A percentile compares a stretch with the other conserved stretches of the same genome.
Evolutionary conservation across 495 filamentous ascomycete genomes (phyloP).

Genomic region (Trichoderma erinaceum): DNA sequence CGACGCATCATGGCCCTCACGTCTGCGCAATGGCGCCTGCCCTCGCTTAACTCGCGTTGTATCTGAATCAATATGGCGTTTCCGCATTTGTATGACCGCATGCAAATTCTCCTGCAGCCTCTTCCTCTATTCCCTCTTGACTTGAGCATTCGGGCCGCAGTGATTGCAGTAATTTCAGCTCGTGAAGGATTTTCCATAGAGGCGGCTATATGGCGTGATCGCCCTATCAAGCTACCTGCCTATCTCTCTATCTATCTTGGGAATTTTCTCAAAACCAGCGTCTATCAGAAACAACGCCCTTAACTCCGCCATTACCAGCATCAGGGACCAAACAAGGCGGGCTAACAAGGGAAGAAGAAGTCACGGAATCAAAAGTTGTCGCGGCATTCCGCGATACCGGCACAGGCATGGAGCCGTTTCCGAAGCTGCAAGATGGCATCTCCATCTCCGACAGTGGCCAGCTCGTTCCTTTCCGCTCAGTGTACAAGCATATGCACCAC

Average conservation of each 20-base stretch:
- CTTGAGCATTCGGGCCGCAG: not conserved
- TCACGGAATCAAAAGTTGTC: not conserved
- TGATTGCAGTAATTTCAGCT: not conserved
- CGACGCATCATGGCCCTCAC: too few relatives aligned
- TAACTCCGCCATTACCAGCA: not conserved
- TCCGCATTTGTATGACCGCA: too few relatives aligned
- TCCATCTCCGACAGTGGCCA: slow-evolving; percentile 22
- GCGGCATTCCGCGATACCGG: slow-evolving; percentile 6
- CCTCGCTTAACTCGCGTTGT: too few relatives aligned
- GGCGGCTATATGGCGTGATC: slow-evolving; percentile 6
- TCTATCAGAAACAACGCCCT: not conserved
- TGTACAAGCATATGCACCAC: slow-evolving; percentile 64
- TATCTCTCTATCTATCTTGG: not conserved
- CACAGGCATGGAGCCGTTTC: slow-evolving; percentile 28
- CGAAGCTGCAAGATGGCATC: slow-evolving; percentile 28
- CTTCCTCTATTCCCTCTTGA: not conserved
- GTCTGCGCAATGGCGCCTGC: too few relatives aligned
- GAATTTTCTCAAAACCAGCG: not conserved
- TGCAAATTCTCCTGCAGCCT: not conserved
- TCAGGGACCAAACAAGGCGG: not conserved
- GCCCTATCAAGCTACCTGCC: not conserved
- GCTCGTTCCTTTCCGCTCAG: slow-evolving; percentile 66
- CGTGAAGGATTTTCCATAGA: not conserved
- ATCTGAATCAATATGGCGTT: too few relatives aligned
- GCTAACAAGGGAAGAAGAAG: not conserved